These are phyloP conservation scores for Iberis pinnata DNA, from an alignment of 345 rosid genomes.

Conservation along the genomic window DNA sequence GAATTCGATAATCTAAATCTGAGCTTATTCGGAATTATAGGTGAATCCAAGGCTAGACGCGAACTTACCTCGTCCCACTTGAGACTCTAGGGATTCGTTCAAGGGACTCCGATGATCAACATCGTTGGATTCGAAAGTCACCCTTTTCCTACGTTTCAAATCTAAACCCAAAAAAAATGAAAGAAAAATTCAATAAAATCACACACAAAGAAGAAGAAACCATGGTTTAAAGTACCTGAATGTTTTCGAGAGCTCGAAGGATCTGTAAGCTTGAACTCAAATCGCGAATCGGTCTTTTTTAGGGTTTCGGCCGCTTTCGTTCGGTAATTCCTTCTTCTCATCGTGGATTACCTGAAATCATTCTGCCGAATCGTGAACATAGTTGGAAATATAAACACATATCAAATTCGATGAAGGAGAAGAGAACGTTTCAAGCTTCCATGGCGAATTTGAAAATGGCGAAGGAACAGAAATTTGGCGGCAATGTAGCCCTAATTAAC, in stretches of 20 bases:
- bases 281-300: constrained; percentile 10
- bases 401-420: neutral
- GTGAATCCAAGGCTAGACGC: neutral
- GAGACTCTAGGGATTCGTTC: constrained; percentile 17
- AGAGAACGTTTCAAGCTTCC: constrained; percentile 6
- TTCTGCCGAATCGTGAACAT: neutral
- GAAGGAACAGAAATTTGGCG: constrained; percentile 18
- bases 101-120: constrained; percentile 15
- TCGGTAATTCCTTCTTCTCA: constrained; percentile 22
- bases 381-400: no score
- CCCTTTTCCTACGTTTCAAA: constrained; percentile 32
- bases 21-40: no score
- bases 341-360: neutral
- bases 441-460: constrained; percentile 12
- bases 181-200: neutral
- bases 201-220: neutral
- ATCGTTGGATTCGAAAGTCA: constrained; percentile 33
- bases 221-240: constrained; percentile 6
- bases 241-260: constrained; percentile 17
- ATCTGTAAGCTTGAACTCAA: constrained; percentile 7
- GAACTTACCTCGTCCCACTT: constrained; percentile 11
- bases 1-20: constrained; percentile 1
- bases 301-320: constrained; percentile 1
- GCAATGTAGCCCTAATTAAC: constrained; percentile 14
- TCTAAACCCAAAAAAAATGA: constrained; percentile 24